These are phyloP conservation scores for Spencermartinsiella ligniputridi DNA, from an alignment of 1,139 yeast species.

Conservation along the genomic window DNA sequence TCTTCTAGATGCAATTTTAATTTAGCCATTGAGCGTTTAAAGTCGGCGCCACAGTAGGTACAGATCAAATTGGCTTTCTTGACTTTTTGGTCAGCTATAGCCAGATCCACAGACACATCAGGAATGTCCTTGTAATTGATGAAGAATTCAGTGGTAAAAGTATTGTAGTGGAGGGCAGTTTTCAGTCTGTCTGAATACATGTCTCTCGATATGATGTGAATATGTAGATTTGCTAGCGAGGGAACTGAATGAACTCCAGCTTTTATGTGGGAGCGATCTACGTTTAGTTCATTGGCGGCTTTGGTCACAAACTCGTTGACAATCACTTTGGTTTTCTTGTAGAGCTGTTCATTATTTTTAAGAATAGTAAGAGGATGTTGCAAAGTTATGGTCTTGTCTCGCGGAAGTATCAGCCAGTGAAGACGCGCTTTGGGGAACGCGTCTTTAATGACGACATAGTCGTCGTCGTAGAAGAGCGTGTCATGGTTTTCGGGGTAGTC, in stretches of 20 bases:
- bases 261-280: conserved; percentile 34
- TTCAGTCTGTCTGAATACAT: conserved; percentile 52
- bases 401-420: conserved; percentile 62
- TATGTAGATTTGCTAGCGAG: conserved; percentile 62
- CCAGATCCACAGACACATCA: conserved; percentile 9
- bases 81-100: conserved; percentile 28
- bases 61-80: conserved; percentile 45
- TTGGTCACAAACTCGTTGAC: conserved; percentile 43
- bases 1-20: conserved; percentile 47
- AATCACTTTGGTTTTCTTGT: conserved; percentile 35
- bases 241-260: conserved; percentile 72
- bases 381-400: conserved; percentile 39
- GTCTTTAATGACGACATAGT: conserved; percentile 57
- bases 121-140: conserved; percentile 44
- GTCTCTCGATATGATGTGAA: conserved; percentile 69
- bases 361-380: conserved; percentile 55
- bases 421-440: conserved; percentile 58
- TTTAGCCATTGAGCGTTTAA: conserved; percentile 43
- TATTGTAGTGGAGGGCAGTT: conserved; percentile 63
- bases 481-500: conserved; percentile 35
- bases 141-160: conserved; percentile 64
- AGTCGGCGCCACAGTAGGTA: conserved; percentile 44
- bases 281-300: conserved; percentile 38
- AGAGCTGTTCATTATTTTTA: conserved; percentile 33
- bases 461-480: conserved; percentile 44